Evolutionary conservation across 2,329 filamentous ascomycete species (phyloP), one percentile per base, ranked within the genome.

Genomic region (Cladosporium sp.): DNA sequence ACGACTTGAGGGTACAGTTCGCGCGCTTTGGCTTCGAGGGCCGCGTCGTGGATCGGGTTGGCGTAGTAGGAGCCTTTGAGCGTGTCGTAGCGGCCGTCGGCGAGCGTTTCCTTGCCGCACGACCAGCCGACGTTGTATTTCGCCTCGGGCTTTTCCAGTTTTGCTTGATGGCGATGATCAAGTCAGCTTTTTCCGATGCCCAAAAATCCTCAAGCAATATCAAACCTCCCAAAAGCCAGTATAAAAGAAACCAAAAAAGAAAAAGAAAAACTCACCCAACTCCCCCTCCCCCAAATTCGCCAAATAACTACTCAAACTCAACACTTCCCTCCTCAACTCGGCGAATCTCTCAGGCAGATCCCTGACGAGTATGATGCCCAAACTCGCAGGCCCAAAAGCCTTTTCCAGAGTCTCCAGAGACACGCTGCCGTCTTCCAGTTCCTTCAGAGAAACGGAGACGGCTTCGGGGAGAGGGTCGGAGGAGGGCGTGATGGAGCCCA

Each of bases 351-450:
- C 55, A 0, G 90, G 88, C 0, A 97, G 80, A 64, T 90, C 88
- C 65, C 86, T 89, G 41, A 98, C 91, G n/a, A 97, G 74, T 49
- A 98, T 84, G 46, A 98, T 95, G 0, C 93, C 93, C 11, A 97
- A 75, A 2, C 90, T 95, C 20, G 87, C 82, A 1, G 91, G 89
- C 0, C 93, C 93, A 65, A 98, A 97, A 0, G 93, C 93, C 59
- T 85, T 70, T 60, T 87, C 80, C 9, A 93, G 76, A 0, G 79
- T 79, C 50, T 80, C 77, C 46, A 88, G 85, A 0, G 85, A 76
- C 39, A 92, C 76, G 51, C 77, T 78, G 16, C 82, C 61, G 47
- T 58, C 49, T 46, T 64, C 35, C 1, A 69, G 55, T 19, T 66
- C 65, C 47, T 72, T 59, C 2, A 77, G 60, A 53, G 71, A 76